Evolutionary conservation across 2,329 filamentous ascomycete genomes (phyloP).

Genomic region (Aureobasidium leucospermi): DNA sequence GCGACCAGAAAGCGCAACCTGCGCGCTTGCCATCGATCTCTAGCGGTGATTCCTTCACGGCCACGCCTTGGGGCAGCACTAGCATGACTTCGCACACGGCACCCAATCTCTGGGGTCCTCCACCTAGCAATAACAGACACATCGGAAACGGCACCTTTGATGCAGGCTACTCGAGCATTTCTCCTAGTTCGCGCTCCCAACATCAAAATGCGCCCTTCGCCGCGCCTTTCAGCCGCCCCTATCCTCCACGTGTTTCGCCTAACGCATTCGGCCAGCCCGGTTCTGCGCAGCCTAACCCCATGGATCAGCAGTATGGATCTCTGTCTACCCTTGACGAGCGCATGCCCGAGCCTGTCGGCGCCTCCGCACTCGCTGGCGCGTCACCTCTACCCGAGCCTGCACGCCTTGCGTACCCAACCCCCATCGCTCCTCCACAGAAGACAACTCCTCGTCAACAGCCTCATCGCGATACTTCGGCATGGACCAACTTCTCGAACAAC

Average conservation of each 20-base stretch:
- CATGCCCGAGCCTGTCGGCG: slow-evolving; percentile 21
- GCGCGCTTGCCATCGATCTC: slow-evolving; percentile 18
- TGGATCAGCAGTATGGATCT: slow-evolving; percentile 21
- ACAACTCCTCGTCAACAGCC: slow-evolving; percentile 15
- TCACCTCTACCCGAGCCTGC: slow-evolving; percentile 25
- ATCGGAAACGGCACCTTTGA: slow-evolving; percentile 74
- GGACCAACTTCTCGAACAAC: slow-evolving; percentile 20
- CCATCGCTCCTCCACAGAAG: slow-evolving; percentile 29
- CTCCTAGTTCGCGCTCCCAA: slow-evolving; percentile 36
- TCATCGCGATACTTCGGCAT: slow-evolving; percentile 19
- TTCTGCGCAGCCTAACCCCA: slow-evolving; percentile 16
- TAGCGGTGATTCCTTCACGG: slow-evolving; percentile 12
- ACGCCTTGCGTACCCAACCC: slow-evolving; percentile 26
- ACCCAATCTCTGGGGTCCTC: slow-evolving; percentile 64
- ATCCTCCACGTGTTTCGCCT: slow-evolving; percentile 24
- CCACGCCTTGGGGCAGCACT: slow-evolving; percentile 16
- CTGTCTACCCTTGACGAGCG: slow-evolving; percentile 21
- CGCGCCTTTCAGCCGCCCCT: slow-evolving; percentile 25
- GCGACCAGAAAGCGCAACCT: slow-evolving; percentile 29
- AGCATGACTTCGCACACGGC: slow-evolving; percentile 29
- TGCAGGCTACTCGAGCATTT: slow-evolving; percentile 48
- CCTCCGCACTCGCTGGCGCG: slow-evolving; percentile 23
- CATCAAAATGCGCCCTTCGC: slow-evolving; percentile 14
- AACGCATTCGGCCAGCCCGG: slow-evolving; percentile 23
- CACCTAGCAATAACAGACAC: slow-evolving; percentile 56